Evolutionary conservation across 202 grass and related monocot genomes (phyloP).

Genomic region (Dendrocalamus latiflorus): DNA sequence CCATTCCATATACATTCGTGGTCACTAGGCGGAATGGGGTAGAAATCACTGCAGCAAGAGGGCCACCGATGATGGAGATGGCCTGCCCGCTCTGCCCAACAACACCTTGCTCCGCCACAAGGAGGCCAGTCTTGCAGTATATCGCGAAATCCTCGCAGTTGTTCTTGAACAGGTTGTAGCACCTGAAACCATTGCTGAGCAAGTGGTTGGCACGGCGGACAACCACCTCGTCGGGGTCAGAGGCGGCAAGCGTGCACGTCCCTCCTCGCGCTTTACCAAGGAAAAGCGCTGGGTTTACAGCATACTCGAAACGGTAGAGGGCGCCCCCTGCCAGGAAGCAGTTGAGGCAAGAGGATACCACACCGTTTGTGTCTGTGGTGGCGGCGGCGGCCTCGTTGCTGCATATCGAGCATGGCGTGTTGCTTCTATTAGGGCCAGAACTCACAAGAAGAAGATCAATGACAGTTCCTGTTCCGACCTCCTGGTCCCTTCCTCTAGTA

Average conservation of each 20-base stretch:
- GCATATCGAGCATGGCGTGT: conserved; percentile 36
- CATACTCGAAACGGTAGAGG: conserved; percentile 76
- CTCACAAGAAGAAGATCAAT: conserved; percentile 52
- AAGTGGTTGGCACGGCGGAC: conserved; percentile 50
- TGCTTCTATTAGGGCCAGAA: conserved; percentile 36
- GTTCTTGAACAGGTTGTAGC: conserved; percentile 74
- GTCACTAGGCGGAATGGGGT: conserved; percentile 59
- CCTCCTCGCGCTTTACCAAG: conserved; percentile 64
- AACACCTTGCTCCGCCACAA: conserved; percentile 47
- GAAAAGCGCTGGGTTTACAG: conserved; percentile 49
- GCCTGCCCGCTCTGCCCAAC: conserved; percentile 71
- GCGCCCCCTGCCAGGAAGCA: conserved; percentile 69
- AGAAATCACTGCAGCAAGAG: conserved; percentile 55
- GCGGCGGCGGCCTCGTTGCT: neutral
- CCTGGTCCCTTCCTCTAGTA: conserved; percentile 63
- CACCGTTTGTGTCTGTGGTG: conserved; percentile 18
- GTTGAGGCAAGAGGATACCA: conserved; percentile 63
- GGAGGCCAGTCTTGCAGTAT: conserved; percentile 84
- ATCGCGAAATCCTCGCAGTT: conserved; percentile 79
- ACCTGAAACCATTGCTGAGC: conserved; percentile 68
- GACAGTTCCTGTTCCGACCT: conserved; percentile 72
- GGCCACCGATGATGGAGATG: conserved; percentile 66
- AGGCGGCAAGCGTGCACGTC: conserved; percentile 57
- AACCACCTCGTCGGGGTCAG: conserved; percentile 44
- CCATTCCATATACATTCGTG: conserved; percentile 60